phyloP scores from a whole-genome alignment of 306 rosid species.

The Casuarina glauca region DNA sequence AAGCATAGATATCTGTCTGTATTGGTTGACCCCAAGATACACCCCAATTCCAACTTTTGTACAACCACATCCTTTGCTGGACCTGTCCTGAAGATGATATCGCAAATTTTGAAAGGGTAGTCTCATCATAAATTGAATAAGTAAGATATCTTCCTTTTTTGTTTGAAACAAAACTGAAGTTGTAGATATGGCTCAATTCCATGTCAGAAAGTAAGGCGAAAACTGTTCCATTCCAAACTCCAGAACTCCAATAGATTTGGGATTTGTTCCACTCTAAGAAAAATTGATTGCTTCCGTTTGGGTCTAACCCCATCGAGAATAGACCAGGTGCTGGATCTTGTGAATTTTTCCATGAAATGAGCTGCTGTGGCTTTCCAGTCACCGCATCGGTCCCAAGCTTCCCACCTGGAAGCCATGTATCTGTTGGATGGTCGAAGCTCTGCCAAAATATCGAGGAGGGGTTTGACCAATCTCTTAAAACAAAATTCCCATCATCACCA shows the following conservation, averaged over 20 bases:
- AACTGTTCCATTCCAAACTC: neutral
- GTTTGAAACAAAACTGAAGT: too few species aligned
- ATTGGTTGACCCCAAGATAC: too few species aligned
- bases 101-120: too few species aligned
- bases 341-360: constrained; percentile 44
- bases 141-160: too few species aligned
- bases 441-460: too few species aligned
- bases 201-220: neutral
- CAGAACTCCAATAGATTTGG: neutral
- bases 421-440: neutral
- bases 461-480: too few species aligned
- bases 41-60: too few species aligned
- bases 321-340: constrained; percentile 43
- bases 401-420: constrained; percentile 37
- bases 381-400: constrained; percentile 31
- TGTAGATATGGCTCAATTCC: too few species aligned
- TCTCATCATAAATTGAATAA: too few species aligned
- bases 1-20: too few species aligned
- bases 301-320: constrained; percentile 48
- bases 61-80: too few species aligned
- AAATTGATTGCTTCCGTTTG: constrained; percentile 19
- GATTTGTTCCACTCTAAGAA: neutral
- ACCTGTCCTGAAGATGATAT: too few species aligned
- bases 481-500: neutral
- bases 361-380: constrained; percentile 43